Evolutionary conservation across 257 asterid genomes (phyloP).

Genomic region (Capsicum rhomboideum): DNA sequence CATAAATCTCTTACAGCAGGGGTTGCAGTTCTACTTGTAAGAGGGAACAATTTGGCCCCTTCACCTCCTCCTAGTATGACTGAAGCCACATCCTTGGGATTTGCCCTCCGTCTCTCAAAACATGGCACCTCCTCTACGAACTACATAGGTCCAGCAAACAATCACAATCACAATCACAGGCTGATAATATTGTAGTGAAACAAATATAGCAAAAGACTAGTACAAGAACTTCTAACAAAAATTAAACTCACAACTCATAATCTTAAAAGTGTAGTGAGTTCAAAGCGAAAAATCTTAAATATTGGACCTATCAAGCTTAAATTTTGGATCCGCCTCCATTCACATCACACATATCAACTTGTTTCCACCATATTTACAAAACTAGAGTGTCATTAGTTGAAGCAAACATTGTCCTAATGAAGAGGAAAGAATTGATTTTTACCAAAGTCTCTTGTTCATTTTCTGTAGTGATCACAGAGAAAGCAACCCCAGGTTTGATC

Average conservation of each 20-base stretch:
- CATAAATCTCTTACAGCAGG: conserved; percentile 73
- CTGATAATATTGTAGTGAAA: background rate
- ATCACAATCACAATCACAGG: background rate
- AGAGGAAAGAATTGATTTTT: background rate
- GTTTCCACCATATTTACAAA: background rate
- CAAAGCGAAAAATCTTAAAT: background rate
- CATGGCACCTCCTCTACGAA: conserved; percentile 35
- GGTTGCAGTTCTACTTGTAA: conserved; percentile 81
- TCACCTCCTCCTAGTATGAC: conserved; percentile 96
- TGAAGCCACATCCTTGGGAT: conserved; percentile 89
- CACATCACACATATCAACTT: background rate
- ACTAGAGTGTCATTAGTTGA: background rate
- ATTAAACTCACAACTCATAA: background rate
- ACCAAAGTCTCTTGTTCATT: conserved; percentile 53
- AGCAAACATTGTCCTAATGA: background rate
- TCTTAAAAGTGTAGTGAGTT: background rate
- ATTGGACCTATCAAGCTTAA: background rate
- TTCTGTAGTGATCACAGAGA: conserved; percentile 73
- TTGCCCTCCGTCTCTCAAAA: conserved; percentile 53
- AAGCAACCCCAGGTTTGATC: conserved; percentile 55
- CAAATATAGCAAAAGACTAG: background rate
- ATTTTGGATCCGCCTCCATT: background rate
- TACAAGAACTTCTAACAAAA: background rate
- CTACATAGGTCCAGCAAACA: conserved; percentile 27
- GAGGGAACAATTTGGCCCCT: conserved; percentile 85